phyloP scores from a whole-genome alignment of 2,329 filamentous ascomycete species.

The Gnomoniopsis sp. region DNA sequence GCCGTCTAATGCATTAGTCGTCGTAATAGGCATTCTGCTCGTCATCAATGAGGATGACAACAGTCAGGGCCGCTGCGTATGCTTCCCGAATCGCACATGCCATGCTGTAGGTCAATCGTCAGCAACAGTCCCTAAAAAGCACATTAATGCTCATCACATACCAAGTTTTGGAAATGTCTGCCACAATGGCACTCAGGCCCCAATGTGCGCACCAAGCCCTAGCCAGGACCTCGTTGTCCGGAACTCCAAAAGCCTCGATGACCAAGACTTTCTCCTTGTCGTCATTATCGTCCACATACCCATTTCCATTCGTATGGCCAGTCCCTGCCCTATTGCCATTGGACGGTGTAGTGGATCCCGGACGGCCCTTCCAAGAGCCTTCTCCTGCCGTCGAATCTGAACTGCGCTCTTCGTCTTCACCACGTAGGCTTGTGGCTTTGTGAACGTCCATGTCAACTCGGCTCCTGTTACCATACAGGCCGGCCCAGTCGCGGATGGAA shows the following conservation, averaged over 20 bases:
- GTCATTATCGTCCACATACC: slow-evolving; percentile 31
- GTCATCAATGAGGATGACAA: slow-evolving; percentile 63
- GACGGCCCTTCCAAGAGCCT: slow-evolving; percentile 15
- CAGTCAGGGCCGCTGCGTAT: slow-evolving; percentile 69
- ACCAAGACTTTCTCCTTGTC: slow-evolving; percentile 66
- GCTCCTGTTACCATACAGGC: slow-evolving; percentile 32
- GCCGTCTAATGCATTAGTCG: slow-evolving; percentile 14
- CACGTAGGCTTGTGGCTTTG: background rate
- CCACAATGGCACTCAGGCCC: slow-evolving; percentile 68
- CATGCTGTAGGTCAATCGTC: slow-evolving; percentile 44
- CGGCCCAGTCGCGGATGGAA: slow-evolving; percentile 63
- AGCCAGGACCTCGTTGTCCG: slow-evolving; percentile 73
- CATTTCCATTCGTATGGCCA: slow-evolving; percentile 6
- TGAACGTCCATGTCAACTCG: slow-evolving; percentile 5
- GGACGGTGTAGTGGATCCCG: background rate
- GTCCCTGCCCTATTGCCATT: slow-evolving; percentile 5
- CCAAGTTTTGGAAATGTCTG: slow-evolving; percentile 67
- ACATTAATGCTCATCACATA: slow-evolving; percentile 35
- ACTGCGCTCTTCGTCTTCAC: background rate
- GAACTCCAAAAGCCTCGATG: slow-evolving; percentile 69
- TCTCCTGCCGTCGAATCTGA: slow-evolving; percentile 15
- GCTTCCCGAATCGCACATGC: slow-evolving; percentile 72
- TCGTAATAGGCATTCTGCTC: slow-evolving; percentile 44
- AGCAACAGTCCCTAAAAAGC: background rate
- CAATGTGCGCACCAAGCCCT: slow-evolving; percentile 76